A percentile compares a stretch with the other conserved stretches of the same genome.
Conservation (phyloP, 371 early-diverging fungal species). For the Cokeromyces recurvatus region DNA sequence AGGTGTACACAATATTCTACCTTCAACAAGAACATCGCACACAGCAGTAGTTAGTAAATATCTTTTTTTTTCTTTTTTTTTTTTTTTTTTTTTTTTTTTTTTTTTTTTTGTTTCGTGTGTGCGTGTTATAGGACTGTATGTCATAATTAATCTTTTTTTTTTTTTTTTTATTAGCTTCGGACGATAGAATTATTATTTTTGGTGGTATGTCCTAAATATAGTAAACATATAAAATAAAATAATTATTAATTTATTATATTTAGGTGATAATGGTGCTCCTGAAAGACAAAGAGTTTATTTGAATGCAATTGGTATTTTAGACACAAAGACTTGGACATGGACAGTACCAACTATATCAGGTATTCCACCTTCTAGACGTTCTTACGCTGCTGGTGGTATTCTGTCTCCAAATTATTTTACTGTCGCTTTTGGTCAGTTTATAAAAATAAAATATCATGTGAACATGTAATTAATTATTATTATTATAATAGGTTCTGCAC, state of each 20-base stretch:
- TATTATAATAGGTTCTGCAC: slow-evolving; percentile 20
- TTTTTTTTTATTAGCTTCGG: slow-evolving; percentile 16
- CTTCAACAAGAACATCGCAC: slow-evolving; percentile 28
- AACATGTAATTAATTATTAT: neutral
- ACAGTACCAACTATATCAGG: slow-evolving; percentile 20
- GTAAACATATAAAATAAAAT: neutral
- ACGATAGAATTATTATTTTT: slow-evolving; percentile 36
- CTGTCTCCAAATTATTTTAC: slow-evolving; percentile 23
- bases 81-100: neutral
- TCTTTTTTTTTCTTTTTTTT: neutral
- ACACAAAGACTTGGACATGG: slow-evolving; percentile 44
- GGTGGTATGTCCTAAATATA: slow-evolving; percentile 36
- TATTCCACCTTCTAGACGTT: slow-evolving; percentile 38
- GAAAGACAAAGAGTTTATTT: slow-evolving; percentile 22
- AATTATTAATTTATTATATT: neutral
- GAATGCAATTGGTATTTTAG: slow-evolving; percentile 31
- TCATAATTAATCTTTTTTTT: neutral
- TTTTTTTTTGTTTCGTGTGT: neutral
- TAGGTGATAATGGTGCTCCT: slow-evolving; percentile 30
- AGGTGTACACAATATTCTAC: neutral
- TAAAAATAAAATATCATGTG: neutral
- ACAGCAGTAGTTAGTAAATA: slow-evolving; percentile 39
- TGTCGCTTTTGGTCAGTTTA: slow-evolving; percentile 38
- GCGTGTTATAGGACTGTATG: no score
- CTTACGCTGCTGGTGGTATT: slow-evolving; percentile 33